Evolutionary conservation across 2,329 filamentous ascomycete genomes (phyloP).

Genomic region (Boeremia exigua): DNA sequence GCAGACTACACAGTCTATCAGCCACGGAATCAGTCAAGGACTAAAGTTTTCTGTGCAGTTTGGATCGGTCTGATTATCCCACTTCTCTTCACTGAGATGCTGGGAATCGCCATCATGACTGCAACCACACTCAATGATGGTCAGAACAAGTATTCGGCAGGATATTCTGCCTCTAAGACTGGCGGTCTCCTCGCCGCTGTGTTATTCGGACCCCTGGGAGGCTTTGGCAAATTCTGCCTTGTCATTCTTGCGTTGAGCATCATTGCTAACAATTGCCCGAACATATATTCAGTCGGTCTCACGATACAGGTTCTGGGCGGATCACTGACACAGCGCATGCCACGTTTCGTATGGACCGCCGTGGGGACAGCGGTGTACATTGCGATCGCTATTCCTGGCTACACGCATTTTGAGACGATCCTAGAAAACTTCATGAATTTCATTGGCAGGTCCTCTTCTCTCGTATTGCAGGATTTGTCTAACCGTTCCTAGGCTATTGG

Average conservation of each 20-base stretch:
- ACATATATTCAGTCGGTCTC: slow-evolving; percentile 70
- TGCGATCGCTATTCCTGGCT: slow-evolving; percentile 73
- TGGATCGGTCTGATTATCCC: slow-evolving; percentile 73
- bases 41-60: slow-evolving; percentile 71
- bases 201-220: slow-evolving; percentile 66
- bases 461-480: slow-evolving; percentile 6
- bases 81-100: slow-evolving; percentile 75
- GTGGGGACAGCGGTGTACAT: slow-evolving; percentile 69
- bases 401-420: slow-evolving; percentile 67
- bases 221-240: slow-evolving; percentile 75
- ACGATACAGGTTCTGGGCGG: slow-evolving; percentile 68
- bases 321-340: slow-evolving; percentile 64
- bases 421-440: slow-evolving; percentile 72
- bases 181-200: slow-evolving; percentile 72
- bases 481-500: slow-evolving; percentile 65
- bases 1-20: slow-evolving; percentile 85
- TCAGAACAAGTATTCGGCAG: slow-evolving; percentile 61
- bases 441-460: slow-evolving; percentile 26
- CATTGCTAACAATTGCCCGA: slow-evolving; percentile 74
- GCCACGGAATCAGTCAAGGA: slow-evolving; percentile 64
- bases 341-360: slow-evolving; percentile 71
- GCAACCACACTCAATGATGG: slow-evolving; percentile 63
- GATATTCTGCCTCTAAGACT: slow-evolving; percentile 64
- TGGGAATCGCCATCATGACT: slow-evolving; percentile 73
- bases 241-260: slow-evolving; percentile 70